A percentile compares a stretch with the other conserved stretches of the same genome.
Conservation (phyloP, 176 grass and related monocot genomes). For the Avena insularis region DNA sequence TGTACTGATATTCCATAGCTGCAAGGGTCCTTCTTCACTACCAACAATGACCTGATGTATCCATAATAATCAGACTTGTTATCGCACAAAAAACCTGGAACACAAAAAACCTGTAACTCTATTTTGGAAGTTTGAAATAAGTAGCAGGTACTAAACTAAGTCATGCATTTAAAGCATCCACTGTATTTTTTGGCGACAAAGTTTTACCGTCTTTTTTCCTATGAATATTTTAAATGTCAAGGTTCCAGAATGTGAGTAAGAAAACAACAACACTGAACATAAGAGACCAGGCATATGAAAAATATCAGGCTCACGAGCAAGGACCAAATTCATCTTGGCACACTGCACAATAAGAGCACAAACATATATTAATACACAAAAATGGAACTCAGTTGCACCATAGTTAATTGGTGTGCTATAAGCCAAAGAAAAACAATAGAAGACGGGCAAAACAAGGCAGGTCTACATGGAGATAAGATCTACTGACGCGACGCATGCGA, state of each 20-base stretch:
- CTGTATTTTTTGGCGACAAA: no score
- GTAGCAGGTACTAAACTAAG: no score
- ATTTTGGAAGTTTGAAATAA: no score
- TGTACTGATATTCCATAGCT: constrained; percentile 91
- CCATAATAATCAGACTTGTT: constrained; percentile 28
- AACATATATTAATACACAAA: not conserved
- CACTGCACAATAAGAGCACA: constrained; percentile 66
- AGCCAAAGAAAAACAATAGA: no score
- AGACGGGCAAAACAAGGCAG: no score
- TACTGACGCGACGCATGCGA: not conserved
- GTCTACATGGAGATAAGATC: no score
- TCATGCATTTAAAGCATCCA: no score
- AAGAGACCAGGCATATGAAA: not conserved
- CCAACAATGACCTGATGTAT: constrained; percentile 77
- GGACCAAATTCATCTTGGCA: constrained; percentile 85
- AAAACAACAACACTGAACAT: not conserved
- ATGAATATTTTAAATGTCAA: constrained; percentile 50
- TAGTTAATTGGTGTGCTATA: no score
- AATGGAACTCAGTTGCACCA: not conserved
- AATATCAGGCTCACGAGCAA: constrained; percentile 67
- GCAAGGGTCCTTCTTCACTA: constrained; percentile 85
- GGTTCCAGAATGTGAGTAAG: not conserved
- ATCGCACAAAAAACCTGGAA: not conserved
- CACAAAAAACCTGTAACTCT: constrained; percentile 54
- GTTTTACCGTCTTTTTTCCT: no score